Evolutionary conservation across 139 green algal genomes (phyloP), one percentile per base, ranked within the genome.

Genomic region (Eudorina sp.): DNA sequence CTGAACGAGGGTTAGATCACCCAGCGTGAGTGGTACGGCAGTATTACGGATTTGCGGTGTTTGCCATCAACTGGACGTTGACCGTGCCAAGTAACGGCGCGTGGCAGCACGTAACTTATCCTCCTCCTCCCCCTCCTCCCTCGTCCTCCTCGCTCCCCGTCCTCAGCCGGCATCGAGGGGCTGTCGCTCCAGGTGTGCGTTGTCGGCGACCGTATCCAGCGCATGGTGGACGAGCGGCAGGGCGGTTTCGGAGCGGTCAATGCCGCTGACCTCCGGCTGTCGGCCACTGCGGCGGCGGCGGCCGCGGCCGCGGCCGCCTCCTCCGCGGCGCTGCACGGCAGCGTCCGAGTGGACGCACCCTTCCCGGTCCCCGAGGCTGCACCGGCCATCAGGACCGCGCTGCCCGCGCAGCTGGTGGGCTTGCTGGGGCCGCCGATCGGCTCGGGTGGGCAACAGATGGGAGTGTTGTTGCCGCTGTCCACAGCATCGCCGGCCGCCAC

Each of bases 221-320:
- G 23, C 3, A 25, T 72, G 27, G 62, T 40, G 31, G 62, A 72
- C 2, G 23, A 31, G 2, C 62, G 38, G 16, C 16, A 11, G 4
- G 62, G 62, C 31, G 62, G 23, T 72, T 72, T 72, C 62, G 62
- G 62, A 72, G 62, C n/a, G n/a, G n/a, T n/a, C n/a, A n/a, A n/a
- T n/a, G n/a, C n/a, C n/a, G n/a, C n/a, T n/a, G n/a, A n/a, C n/a
- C n/a, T n/a, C n/a, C n/a, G n/a, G n/a, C n/a, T n/a, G n/a, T n/a
- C n/a, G n/a, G n/a, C 62, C 55, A 66, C 55, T 66, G 55, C 55
- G 27, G 62, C 58, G 16, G 58, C 23, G 27, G 62, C 62, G 38
- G 62, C 27, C 62, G 23, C 62, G 21, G 62, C 62, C 2, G 13
- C 23, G 31, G 62, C 13, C 58, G 58, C 58, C 58, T 14, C 58